These are phyloP conservation scores for Aspergillus luchuensis DNA, from an alignment of 2,329 filamentous ascomycete genomes.

Conservation along the genomic window DNA sequence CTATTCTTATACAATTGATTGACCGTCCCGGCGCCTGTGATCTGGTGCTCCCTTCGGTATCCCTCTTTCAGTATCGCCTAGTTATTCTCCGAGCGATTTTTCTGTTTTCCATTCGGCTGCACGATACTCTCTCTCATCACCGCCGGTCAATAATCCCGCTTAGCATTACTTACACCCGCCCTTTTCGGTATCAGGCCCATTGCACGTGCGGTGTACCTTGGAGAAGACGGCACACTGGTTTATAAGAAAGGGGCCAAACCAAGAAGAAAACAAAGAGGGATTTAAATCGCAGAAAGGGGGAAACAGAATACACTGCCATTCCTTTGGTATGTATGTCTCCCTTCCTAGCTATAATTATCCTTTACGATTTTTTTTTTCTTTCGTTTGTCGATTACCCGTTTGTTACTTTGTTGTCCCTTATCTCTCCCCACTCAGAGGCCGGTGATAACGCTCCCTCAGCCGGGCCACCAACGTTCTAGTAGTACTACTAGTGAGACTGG, in stretches of 20 bases:
- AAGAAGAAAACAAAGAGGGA: neutral
- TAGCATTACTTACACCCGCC: conserved; percentile 3
- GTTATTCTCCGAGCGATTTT: conserved; percentile 22
- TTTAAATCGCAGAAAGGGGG: neutral
- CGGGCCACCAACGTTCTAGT: conserved; percentile 7
- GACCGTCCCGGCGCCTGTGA: neutral
- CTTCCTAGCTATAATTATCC: neutral
- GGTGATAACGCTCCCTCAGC: conserved; percentile 22
- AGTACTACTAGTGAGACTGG: conserved; percentile 12
- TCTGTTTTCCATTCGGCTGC: conserved; percentile 8
- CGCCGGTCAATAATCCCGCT: conserved; percentile 22
- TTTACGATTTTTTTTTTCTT: neutral
- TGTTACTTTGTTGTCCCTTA: conserved; percentile 22
- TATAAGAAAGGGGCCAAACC: conserved; percentile 3
- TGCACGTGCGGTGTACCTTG: conserved; percentile 13
- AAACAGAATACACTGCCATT: neutral
- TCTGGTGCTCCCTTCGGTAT: conserved; percentile 2
- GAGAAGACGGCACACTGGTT: neutral
- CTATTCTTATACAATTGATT: conserved; percentile 18
- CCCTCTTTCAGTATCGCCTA: conserved; percentile 10
- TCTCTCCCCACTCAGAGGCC: conserved; percentile 28
- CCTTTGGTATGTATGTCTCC: conserved; percentile 12
- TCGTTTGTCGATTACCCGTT: neutral
- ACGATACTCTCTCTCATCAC: conserved; percentile 11
- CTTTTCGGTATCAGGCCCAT: conserved; percentile 8